Evolutionary conservation across 805 yeast species (phyloP).

Genomic region (Grigorovia yakushimaensis): DNA sequence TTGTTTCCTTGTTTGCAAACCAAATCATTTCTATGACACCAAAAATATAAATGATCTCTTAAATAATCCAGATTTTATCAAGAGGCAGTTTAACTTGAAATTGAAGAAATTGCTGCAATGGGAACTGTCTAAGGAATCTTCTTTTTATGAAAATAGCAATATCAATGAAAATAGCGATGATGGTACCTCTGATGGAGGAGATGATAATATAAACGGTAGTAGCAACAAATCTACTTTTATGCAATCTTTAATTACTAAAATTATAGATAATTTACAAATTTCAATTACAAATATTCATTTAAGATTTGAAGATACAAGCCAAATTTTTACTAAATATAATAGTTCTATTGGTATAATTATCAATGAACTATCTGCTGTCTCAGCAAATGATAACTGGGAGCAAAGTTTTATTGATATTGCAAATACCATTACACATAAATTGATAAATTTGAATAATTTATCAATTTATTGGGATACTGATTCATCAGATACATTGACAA

Average conservation of each 20-base stretch:
- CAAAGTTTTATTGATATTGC: conserved; percentile 75
- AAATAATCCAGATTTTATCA: conserved; percentile 45
- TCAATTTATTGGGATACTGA: conserved; percentile 82
- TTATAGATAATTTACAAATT: conserved; percentile 85
- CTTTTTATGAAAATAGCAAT: conserved; percentile 19
- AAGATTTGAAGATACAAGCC: conserved; percentile 74
- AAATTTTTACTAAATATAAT: conserved; percentile 61
- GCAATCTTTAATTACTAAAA: conserved; percentile 77
- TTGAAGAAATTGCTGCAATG: conserved; percentile 57
- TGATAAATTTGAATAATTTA: conserved; percentile 63
- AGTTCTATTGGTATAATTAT: conserved; percentile 77
- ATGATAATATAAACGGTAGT: conserved; percentile 28
- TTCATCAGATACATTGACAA: conserved; percentile 17
- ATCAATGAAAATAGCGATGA: conserved; percentile 32
- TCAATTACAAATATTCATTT: conserved; percentile 86
- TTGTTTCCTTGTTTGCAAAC: conserved; percentile 73
- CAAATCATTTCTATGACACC: conserved; percentile 37
- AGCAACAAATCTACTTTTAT: conserved; percentile 71
- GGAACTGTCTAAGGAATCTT: conserved; percentile 29
- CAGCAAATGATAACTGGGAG: conserved; percentile 77
- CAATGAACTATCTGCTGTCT: conserved; percentile 81
- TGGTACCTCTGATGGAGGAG: not conserved
- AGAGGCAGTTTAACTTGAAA: conserved; percentile 56
- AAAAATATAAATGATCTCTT: conserved; percentile 26
- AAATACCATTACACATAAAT: conserved; percentile 58